Evolutionary conservation across 2,329 filamentous ascomycete species (phyloP), one percentile per base, ranked within the genome.

Genomic region (Paraconiothyrium brasiliense): DNA sequence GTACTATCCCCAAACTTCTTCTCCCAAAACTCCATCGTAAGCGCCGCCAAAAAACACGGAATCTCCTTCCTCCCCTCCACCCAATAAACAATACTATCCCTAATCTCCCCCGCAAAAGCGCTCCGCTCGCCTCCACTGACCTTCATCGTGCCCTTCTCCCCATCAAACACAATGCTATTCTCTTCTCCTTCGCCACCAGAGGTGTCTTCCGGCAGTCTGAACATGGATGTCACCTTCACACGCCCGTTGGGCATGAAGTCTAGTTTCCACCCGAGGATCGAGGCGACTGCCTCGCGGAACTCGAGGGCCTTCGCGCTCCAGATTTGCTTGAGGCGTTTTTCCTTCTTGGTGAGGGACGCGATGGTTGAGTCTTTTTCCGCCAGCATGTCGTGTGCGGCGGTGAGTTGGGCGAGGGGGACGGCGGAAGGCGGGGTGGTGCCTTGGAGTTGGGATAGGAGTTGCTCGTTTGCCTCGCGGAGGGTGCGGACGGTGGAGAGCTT

Each of bases 231-330:
- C 24, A 97, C 92, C 35, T 93, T 90, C 80, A 97, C 96, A 72
- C 97, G 94, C 46, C 95, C 95, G 77, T 97, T 97, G n/a, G 94
- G 93, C 76, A 97, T 90, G 77, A 99, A 98, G 35, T 95, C 93
- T 13, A 98, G 88, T 57, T 94, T 94, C 91, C 94, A 99, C 0
- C 95, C 95, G 0, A 99, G 85, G 0, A 97, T 90, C 22, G 90
- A 93, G 65, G 94, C 94, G 61, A 99, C 94, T 35, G 94, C 93
- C 80, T 98, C 93, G 54, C 96, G 92, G 82, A 99, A 98, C 80
- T 99, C 95, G 71, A 91, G 89, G 1, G 92, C 93, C 78, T 98
- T 99, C 68, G 91, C 87, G 0, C 88, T 88, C 91, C 93, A 99
- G 60, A 98, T 95, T 74, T 97, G 92, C 71, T 96, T 97, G 13